Evolutionary conservation across 2,329 filamentous ascomycete species (phyloP), one percentile per base, ranked within the genome.

Genomic region (Sordariomycetes sp.): DNA sequence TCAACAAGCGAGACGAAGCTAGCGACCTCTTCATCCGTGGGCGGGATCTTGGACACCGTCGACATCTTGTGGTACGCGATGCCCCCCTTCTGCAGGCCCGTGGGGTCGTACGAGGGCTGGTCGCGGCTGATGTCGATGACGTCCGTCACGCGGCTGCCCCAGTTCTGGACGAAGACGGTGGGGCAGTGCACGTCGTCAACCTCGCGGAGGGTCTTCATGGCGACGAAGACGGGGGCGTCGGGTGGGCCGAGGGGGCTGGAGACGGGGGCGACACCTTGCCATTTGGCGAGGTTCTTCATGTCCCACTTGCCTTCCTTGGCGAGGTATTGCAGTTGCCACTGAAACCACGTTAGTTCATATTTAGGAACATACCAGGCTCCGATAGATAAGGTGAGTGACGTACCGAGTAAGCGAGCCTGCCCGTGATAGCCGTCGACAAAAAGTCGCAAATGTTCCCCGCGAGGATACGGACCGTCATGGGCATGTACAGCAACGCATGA

Each of bases 271-370:
- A 95, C 87, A 20, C 82, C 83, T 68, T 89, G 81, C 92, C 92
- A 97, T 67, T 97, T 97, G 59, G 81, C 84, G 12, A 96, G 77
- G 65, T 97, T 97, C 73, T 97, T 97, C 62, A 97, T 90, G 66
- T 96, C 92, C 92, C 92, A 97, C 72, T 97, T 97, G 2, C 91
- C 91, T 62, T 90, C 88, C 1, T 87, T 89, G 2, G 87, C 89
- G 25, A 97, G 81, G 64, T 94, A 86, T 64, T 92, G 87, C 17
- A 97, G 76, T 70, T 97, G 92, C 91, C 92, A 97, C 51, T 86
- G 89, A 32, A 92, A 81, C 84, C 88, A 15, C 96, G 54, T 35
- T 36, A 57, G 52, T 28, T 12, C n/a, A 50, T 4, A 20, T 8
- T 50, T 10, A 22, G 22, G 6, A 50, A 22, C 20, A 22, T 5